Conservation (phyloP, 1,139 yeast species). For the Lodderomyces theae region DNA sequence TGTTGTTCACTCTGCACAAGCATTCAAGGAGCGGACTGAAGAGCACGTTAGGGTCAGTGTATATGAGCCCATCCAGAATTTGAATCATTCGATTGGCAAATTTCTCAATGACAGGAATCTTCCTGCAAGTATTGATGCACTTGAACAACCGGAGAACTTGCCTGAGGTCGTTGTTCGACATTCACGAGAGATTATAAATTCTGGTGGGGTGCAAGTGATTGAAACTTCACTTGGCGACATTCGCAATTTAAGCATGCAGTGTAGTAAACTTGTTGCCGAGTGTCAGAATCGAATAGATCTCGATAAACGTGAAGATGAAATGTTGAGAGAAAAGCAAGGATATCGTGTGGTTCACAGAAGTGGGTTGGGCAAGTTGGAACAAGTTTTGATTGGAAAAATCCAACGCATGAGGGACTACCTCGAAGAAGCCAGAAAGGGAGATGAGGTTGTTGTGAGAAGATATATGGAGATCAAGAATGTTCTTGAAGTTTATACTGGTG, state of each 20-base stretch:
- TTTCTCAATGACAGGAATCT: slow-evolving; percentile 46
- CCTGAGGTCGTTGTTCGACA: slow-evolving; percentile 59
- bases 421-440: slow-evolving; percentile 61
- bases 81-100: slow-evolving; percentile 47
- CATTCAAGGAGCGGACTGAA: slow-evolving; percentile 66
- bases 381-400: slow-evolving; percentile 40
- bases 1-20: slow-evolving; percentile 64
- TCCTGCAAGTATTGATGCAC: slow-evolving; percentile 63
- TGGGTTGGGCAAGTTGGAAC: no score
- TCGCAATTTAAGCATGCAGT: slow-evolving; percentile 36
- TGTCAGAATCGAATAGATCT: slow-evolving; percentile 46
- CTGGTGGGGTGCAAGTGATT: slow-evolving; percentile 52
- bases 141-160: slow-evolving; percentile 60
- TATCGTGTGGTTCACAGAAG: slow-evolving; percentile 14
- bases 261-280: slow-evolving; percentile 38
- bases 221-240: slow-evolving; percentile 47
- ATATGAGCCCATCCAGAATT: slow-evolving; percentile 48
- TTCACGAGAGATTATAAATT: slow-evolving; percentile 50
- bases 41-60: slow-evolving; percentile 52
- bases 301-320: slow-evolving; percentile 57
- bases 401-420: slow-evolving; percentile 49
- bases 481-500: slow-evolving; percentile 45
- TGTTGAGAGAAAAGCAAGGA: slow-evolving; percentile 48
- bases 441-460: slow-evolving; percentile 45
- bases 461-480: slow-evolving; percentile 41